These are phyloP conservation scores for Microsporum audouinii DNA, from an alignment of 2,329 filamentous ascomycete genomes.

Conservation along the genomic window DNA sequence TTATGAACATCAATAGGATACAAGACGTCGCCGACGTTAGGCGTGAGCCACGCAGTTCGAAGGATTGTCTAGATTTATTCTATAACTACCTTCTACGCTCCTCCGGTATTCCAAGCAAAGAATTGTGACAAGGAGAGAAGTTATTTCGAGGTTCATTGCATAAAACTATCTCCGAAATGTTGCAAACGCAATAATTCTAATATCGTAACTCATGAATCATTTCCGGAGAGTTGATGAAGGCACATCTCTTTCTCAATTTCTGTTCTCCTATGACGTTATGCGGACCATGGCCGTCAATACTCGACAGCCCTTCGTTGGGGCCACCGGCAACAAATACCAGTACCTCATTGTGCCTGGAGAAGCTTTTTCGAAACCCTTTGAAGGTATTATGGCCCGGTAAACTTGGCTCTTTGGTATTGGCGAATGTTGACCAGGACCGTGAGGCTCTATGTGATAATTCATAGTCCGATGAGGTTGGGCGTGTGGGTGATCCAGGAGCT, in stretches of 20 bases:
- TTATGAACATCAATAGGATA: too few relatives aligned
- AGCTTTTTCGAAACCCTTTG: conserved; percentile 1
- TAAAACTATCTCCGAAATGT: not conserved
- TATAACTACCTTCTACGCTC: too few relatives aligned
- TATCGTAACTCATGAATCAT: conserved; percentile 3
- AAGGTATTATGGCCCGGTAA: not conserved
- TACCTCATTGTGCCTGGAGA: not conserved
- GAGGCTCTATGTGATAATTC: not conserved
- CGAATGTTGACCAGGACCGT: conserved; percentile 7
- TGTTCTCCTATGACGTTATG: not conserved
- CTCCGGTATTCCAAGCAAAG: not conserved
- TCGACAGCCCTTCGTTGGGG: not conserved
- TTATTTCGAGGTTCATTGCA: not conserved
- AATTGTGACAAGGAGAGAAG: not conserved
- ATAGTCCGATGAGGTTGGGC: not conserved
- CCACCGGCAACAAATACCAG: conserved; percentile 6
- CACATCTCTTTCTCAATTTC: conserved; percentile 6
- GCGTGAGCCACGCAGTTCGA: too few relatives aligned
- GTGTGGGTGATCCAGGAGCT: conserved; percentile 6
- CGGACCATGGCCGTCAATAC: not conserved
- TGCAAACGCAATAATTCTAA: not conserved
- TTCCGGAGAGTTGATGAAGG: conserved; percentile 6
- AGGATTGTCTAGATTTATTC: too few relatives aligned
- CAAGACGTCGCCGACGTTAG: too few relatives aligned
- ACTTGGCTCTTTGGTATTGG: not conserved